phyloP scores from a whole-genome alignment of 1,284 basidiomycete genomes.

The Coniophora puteana region DNA sequence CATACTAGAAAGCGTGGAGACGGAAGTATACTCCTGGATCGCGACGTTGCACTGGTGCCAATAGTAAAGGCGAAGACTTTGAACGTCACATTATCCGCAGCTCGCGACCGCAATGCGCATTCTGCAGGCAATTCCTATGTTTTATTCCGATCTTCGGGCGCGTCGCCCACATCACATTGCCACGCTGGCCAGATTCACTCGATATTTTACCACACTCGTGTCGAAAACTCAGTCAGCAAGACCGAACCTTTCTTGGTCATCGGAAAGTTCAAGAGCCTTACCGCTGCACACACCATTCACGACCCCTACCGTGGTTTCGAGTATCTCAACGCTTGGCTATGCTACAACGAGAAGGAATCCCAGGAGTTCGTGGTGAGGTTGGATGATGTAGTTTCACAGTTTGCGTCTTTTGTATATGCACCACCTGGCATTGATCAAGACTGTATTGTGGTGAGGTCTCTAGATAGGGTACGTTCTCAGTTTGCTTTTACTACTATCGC shows the following conservation, averaged over 20 bases:
- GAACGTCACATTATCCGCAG: background rate
- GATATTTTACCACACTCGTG: background rate
- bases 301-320: conserved; percentile 5
- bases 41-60: background rate
- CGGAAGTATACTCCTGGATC: too few species aligned
- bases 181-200: background rate
- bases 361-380: background rate
- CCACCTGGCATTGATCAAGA: background rate
- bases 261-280: background rate
- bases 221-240: background rate
- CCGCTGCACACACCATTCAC: background rate
- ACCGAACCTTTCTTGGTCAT: background rate
- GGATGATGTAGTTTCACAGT: background rate
- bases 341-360: background rate
- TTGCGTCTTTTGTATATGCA: background rate
- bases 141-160: background rate
- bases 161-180: background rate
- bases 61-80: too few species aligned
- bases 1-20: too few species aligned
- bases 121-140: background rate
- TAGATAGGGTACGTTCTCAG: conserved; percentile 1
- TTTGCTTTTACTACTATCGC: too few species aligned
- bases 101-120: background rate
- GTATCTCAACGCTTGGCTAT: too few species aligned
- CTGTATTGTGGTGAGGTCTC: background rate